Conservation (phyloP, 1,139 yeast species). For the Candida pseudoviswanathii region DNA sequence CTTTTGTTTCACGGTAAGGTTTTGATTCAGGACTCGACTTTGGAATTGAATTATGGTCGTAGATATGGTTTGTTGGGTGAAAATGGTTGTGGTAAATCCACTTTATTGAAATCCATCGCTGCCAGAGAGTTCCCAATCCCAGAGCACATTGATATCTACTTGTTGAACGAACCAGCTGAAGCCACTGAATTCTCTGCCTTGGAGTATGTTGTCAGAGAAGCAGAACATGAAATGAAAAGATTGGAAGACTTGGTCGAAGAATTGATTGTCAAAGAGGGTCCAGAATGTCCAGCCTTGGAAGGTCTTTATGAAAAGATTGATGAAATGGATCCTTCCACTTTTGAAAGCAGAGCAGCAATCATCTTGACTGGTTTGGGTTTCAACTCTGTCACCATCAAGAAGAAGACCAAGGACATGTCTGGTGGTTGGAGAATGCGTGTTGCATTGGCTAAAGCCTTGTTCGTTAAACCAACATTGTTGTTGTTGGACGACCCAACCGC, state of each 20-base stretch:
- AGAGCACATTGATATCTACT: slow-evolving; percentile 83
- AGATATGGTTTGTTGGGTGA: slow-evolving; percentile 96
- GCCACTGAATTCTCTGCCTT: slow-evolving; percentile 90
- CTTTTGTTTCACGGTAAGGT: slow-evolving; percentile 97
- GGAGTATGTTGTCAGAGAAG: slow-evolving; percentile 96
- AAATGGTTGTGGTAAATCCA: slow-evolving; percentile 99
- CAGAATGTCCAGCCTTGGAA: slow-evolving; percentile 85
- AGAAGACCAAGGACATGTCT: slow-evolving; percentile 96
- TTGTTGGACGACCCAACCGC: slow-evolving; percentile 98
- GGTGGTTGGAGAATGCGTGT: slow-evolving; percentile 98
- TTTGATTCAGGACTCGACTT: slow-evolving; percentile 82
- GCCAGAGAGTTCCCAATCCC: slow-evolving; percentile 97
- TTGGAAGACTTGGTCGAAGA: slow-evolving; percentile 92
- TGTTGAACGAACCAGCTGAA: slow-evolving; percentile 96
- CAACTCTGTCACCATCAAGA: slow-evolving; percentile 75
- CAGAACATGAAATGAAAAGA: slow-evolving; percentile 88
- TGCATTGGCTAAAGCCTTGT: slow-evolving; percentile 81
- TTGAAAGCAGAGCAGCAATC: slow-evolving; percentile 94
- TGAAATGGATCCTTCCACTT: slow-evolving; percentile 92
- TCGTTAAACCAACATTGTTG: slow-evolving; percentile 84
- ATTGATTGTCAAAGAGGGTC: slow-evolving; percentile 86
- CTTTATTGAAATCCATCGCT: slow-evolving; percentile 88
- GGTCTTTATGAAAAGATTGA: slow-evolving; percentile 94
- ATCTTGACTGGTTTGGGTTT: slow-evolving; percentile 97
- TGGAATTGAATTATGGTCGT: slow-evolving; percentile 96